A percentile compares a stretch with the other conserved stretches of the same genome.
Conservation (phyloP, 2,329 filamentous ascomycete genomes). For the Samsoniella hepiali region DNA sequence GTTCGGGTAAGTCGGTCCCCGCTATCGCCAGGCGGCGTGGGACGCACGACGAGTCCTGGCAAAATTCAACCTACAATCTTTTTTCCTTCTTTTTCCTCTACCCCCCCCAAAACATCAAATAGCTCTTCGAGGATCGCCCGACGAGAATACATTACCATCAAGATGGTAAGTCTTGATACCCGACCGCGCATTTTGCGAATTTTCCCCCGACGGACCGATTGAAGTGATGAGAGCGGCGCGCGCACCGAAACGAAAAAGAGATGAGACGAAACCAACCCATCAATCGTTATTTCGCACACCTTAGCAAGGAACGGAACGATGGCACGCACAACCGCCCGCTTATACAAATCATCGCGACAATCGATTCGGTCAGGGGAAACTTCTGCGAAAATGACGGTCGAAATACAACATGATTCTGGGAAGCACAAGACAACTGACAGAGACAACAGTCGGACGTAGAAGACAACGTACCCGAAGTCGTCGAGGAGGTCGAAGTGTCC, state of each 20-base stretch:
- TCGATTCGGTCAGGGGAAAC: neutral
- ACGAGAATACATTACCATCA: conserved; percentile 50
- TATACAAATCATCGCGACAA: neutral
- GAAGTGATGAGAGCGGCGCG: conserved; percentile 7
- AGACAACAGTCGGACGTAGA: conserved; percentile 93
- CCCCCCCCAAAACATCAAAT: conserved; percentile 33
- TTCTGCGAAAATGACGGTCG: neutral
- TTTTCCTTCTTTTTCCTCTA: conserved; percentile 23
- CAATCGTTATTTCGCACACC: neutral
- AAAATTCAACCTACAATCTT: conserved; percentile 23
- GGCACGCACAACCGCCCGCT: neutral
- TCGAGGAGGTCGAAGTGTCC: conserved; percentile 91
- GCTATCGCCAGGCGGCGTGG: conserved; percentile 11
- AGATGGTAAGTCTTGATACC: conserved; percentile 54
- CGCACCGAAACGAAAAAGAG: neutral
- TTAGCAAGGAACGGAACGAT: neutral
- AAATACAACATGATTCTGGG: neutral
- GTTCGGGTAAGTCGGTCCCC: neutral
- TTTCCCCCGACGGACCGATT: conserved; percentile 10
- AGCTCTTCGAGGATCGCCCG: conserved; percentile 68
- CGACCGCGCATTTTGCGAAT: conserved; percentile 2
- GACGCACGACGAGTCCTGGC: conserved; percentile 26
- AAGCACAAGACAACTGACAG: conserved; percentile 17
- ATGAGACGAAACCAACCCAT: no score
- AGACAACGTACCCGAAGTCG: conserved; percentile 86